Evolutionary conservation across 306 rosid species (phyloP), one percentile per base, ranked within the genome.

Genomic region (Cicer bijugum): DNA sequence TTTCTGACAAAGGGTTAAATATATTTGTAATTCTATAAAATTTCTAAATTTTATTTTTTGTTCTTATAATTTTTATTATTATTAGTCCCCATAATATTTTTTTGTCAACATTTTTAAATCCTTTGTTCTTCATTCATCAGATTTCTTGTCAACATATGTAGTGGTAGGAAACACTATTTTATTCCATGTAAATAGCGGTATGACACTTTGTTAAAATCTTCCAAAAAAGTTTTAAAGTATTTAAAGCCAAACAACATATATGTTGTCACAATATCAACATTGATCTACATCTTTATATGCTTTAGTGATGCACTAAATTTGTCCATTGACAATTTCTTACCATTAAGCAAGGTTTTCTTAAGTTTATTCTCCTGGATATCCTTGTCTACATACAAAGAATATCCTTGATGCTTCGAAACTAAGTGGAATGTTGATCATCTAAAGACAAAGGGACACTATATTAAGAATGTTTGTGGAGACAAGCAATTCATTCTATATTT

Each of bases 311-410:
- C 79, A 66, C 75, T 48, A 16, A 55, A 61, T 43, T 48, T 66
- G 6, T 53, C 71, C 8, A 59, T 38, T n/a, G 64, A 42, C 33
- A 68, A 68, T 78, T 67, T 61, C 77, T 37, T 68, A 39, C 50
- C 50, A 45, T 45, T 20, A 78, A 74, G 86, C 70, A 78, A 78
- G 69, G 77, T 65, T 82, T 6, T 66, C 37, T 68, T 39, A 38
- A 78, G 85, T 78, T 78, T 82, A 78, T 82, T 82, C 86, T 63
- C 53, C 7, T 68, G 83, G 9, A 82, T 78, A 82, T 82, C 46
- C 86, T 62, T 74, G 33, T 12, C 52, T 53, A 69, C 12, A 52
- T 73, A 70, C 82, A 45, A 69, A 69, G 86, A 78, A 82, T 78
- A 82, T 78, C 38, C 86, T 78, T 48, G 69, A 63, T 72, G 69